Conservation (phyloP, 306 rosid species). For the Sicyos baderoa region DNA sequence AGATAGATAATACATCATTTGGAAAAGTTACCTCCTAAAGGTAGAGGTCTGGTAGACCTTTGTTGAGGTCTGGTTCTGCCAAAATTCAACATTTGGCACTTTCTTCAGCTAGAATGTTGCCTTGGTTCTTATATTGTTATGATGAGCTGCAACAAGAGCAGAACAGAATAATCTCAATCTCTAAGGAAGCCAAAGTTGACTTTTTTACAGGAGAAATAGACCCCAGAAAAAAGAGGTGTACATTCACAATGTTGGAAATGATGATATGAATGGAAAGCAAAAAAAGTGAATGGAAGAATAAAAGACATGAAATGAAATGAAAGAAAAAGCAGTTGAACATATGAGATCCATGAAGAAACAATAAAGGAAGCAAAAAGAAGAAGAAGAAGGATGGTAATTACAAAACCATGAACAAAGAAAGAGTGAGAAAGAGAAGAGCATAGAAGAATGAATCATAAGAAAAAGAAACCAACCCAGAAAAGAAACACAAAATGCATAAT, state of each 20-base stretch:
- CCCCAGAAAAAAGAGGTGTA: neutral
- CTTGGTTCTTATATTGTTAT: neutral
- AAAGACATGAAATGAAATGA: neutral
- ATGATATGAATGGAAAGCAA: neutral
- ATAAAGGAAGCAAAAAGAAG: neutral
- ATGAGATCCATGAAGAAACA: neutral
- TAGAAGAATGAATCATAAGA: neutral
- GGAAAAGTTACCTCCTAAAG: slow-evolving; percentile 61
- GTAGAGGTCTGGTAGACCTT: slow-evolving; percentile 56
- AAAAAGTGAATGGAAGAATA: neutral
- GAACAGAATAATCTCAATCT: neutral
- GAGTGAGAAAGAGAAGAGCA: neutral
- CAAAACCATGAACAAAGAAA: neutral
- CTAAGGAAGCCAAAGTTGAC: too few relatives aligned
- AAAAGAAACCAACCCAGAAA: neutral
- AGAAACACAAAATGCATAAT: neutral
- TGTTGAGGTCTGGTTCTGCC: slow-evolving; percentile 58
- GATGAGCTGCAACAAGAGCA: neutral
- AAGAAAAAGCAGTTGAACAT: neutral
- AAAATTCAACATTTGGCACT: slow-evolving; percentile 57
- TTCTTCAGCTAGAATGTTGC: slow-evolving; percentile 7
- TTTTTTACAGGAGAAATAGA: neutral
- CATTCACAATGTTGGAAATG: neutral
- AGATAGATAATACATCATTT: neutral
- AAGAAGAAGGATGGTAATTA: neutral